phyloP scores from a whole-genome alignment of 495 filamentous ascomycete species.

The Penicillium robsamsonii region DNA sequence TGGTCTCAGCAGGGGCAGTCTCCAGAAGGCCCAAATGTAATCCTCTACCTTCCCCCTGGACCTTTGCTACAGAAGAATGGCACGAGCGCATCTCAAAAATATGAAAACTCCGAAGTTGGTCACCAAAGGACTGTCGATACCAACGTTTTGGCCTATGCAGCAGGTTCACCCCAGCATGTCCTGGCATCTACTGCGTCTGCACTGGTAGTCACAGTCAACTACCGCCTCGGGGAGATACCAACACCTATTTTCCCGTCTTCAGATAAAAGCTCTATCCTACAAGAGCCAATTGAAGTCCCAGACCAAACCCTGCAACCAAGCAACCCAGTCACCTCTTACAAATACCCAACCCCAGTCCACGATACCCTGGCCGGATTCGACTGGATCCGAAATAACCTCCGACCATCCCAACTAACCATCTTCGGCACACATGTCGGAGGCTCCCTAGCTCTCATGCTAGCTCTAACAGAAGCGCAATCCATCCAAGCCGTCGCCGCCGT shows the following conservation, averaged over 20 bases:
- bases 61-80: slow-evolving; percentile 26
- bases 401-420: slow-evolving; percentile 40
- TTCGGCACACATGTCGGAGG: slow-evolving; percentile 56
- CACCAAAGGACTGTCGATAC: no score
- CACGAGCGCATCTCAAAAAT: not conserved
- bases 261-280: not conserved
- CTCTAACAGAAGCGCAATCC: slow-evolving; percentile 54
- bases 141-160: not conserved
- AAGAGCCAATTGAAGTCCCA: not conserved
- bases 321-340: slow-evolving; percentile 12
- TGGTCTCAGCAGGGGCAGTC: not conserved
- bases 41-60: slow-evolving; percentile 41
- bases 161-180: slow-evolving; percentile 21
- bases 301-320: slow-evolving; percentile 1
- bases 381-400: slow-evolving; percentile 36
- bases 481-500: slow-evolving; percentile 36
- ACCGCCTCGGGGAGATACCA: slow-evolving; percentile 44
- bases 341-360: slow-evolving; percentile 43
- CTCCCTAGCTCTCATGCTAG: slow-evolving; percentile 56
- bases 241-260: not conserved
- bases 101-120: not conserved
- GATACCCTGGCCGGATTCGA: slow-evolving; percentile 42
- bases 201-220: slow-evolving; percentile 42
- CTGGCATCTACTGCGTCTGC: slow-evolving; percentile 32
- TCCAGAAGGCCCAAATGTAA: slow-evolving; percentile 26